phyloP scores from a whole-genome alignment of 345 rosid genomes.

The Salix udensis region DNA sequence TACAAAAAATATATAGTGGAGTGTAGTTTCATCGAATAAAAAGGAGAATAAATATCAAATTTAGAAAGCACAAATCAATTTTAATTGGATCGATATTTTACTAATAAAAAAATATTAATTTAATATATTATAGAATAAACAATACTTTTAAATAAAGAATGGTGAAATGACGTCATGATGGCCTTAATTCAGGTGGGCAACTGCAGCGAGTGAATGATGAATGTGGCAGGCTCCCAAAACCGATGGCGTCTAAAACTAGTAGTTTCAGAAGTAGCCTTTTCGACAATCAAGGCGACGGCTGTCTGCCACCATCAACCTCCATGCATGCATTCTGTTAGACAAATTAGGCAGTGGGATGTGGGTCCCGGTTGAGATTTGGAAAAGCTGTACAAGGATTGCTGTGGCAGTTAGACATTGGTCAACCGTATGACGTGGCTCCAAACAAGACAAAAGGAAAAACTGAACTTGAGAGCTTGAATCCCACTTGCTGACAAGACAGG shows the following conservation, averaged over 20 bases:
- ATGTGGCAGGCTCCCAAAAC: not conserved
- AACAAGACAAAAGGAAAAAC: not conserved
- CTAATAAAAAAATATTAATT: no score
- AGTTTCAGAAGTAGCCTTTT: not conserved
- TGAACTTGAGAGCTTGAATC: not conserved
- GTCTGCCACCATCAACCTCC: not conserved
- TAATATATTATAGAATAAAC: no score
- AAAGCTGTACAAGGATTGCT: not conserved
- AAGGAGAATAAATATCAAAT: not conserved
- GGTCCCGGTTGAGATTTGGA: not conserved
- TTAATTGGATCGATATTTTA: no score
- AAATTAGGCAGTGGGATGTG: not conserved
- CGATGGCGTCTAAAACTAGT: constrained; percentile 6
- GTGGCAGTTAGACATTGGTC: no score
- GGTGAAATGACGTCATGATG: not conserved
- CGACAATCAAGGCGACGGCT: constrained; percentile 4
- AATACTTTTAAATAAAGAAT: no score
- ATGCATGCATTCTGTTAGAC: not conserved
- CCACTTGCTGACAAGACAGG: not conserved
- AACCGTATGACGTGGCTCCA: not conserved
- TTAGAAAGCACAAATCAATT: not conserved
- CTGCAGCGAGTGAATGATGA: not conserved
- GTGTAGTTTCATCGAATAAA: no score
- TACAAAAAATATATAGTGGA: no score
- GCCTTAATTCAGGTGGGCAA: not conserved